These are phyloP conservation scores for Chrysoporthe austroafricana DNA, from an alignment of 2,329 filamentous ascomycete genomes.

Conservation along the genomic window DNA sequence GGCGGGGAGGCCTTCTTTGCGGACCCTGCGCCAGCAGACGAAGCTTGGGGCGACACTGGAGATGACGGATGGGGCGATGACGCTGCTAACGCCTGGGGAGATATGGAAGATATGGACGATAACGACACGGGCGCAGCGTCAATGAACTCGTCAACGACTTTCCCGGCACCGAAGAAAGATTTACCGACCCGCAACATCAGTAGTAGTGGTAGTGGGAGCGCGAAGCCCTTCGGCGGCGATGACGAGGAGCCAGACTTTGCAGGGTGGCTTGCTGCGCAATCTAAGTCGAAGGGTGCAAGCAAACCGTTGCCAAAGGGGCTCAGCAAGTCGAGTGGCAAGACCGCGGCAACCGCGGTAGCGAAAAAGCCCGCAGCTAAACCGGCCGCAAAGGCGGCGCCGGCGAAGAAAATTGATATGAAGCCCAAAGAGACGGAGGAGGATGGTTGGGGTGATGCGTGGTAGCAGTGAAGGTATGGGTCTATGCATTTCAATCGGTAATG, in stretches of 20 bases:
- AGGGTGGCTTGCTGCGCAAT: slow-evolving; percentile 89
- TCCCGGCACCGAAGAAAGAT: slow-evolving; percentile 33
- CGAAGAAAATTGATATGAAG: slow-evolving; percentile 72
- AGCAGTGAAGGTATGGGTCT: slow-evolving; percentile 24
- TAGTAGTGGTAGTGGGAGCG: slow-evolving; percentile 33
- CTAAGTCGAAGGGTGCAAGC: slow-evolving; percentile 67
- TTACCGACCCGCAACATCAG: slow-evolving; percentile 24
- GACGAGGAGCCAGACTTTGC: slow-evolving; percentile 93
- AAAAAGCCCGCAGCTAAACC: slow-evolving; percentile 52
- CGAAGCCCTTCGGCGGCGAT: slow-evolving; percentile 70
- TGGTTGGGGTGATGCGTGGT: slow-evolving; percentile 71
- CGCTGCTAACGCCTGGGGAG: slow-evolving; percentile 78
- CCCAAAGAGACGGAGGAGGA: slow-evolving; percentile 62
- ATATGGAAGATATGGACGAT: slow-evolving; percentile 54
- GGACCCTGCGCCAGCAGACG: slow-evolving; percentile 63
- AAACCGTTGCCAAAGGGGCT: slow-evolving; percentile 85
- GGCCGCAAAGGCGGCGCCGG: slow-evolving; percentile 46
- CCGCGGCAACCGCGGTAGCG: slow-evolving; percentile 36
- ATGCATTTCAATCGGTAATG: slow-evolving; percentile 8
- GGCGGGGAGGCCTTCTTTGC: slow-evolving; percentile 56
- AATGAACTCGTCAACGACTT: slow-evolving; percentile 29
- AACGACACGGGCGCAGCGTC: slow-evolving; percentile 44
- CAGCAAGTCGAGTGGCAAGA: slow-evolving; percentile 57
- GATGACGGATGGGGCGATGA: slow-evolving; percentile 77
- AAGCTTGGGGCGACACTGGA: slow-evolving; percentile 75